Evolutionary conservation across 129 eudicot genomes (phyloP), one percentile per base, ranked within the genome.

Genomic region (Ambrosia artemisiifolia): DNA sequence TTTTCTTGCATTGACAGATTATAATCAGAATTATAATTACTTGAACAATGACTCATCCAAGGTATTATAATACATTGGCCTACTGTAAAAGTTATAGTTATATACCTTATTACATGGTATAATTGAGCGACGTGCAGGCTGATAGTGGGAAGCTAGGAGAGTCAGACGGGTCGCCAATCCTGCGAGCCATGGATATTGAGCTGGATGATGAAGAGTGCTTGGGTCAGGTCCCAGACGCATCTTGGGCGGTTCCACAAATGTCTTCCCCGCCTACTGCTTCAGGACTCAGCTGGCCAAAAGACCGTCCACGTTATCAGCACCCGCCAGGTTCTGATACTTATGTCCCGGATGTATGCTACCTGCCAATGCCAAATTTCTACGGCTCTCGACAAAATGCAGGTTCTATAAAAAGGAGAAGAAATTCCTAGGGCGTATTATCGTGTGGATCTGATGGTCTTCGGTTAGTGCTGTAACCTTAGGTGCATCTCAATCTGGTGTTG

Each of bases 191-290:
- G 71, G 98, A 85, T 17, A 56, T 86, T 38, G 95, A 86, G 64
- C 51, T 82, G 33, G 96, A 94, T 30, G 78, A 79, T 12, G 97
- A 94, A 38, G 95, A 84, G 35, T 79, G 82, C 38, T 74, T 83
- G 79, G 96, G 90, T n/a, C 91, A 76, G 76, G 90, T 87, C 36
- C 98, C 96, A 0, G 96, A 92, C 17, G 56, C 80, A 9, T 80
- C 87, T 7, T 85, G 96, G 98, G 87, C 92, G 0, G 98, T 88
- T 65, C 96, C 92, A 43, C 83, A 88, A 73, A 59, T 87, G 11
- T 72, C 82, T 62, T 94, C 98, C 1, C 95, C 98, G 3, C 98
- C 96, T 40, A 94, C 98, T 33, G 93, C 93, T 35, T 87, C 97
- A 1, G 98, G 97, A 47, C 81, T 90, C 30, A 12, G 47, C 75